phyloP scores from a whole-genome alignment of 306 rosid genomes.

The Glycine tomentella region DNA sequence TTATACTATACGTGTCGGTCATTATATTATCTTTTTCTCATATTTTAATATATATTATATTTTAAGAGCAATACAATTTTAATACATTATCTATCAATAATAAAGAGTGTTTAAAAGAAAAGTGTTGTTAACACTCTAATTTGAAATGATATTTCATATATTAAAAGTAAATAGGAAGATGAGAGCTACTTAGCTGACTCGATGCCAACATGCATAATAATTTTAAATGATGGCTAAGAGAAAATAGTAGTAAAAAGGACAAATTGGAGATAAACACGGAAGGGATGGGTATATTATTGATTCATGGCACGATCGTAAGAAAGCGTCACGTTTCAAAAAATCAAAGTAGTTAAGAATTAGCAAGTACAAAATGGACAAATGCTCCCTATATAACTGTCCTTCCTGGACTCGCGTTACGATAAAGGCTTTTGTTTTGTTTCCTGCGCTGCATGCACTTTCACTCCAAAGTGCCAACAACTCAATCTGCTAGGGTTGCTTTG shows the following conservation, averaged over 20 bases:
- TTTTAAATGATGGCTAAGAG: no score
- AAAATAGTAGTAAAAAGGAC: not conserved
- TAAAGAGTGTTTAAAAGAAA: no score
- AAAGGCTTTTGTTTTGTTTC: not conserved
- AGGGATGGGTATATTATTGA: not conserved
- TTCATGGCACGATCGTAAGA: not conserved
- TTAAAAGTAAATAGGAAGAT: no score
- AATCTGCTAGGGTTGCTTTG: not conserved
- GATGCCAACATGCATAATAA: constrained; percentile 11
- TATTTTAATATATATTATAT: no score
- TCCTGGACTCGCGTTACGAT: not conserved
- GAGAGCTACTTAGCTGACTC: constrained; percentile 6
- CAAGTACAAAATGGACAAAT: not conserved
- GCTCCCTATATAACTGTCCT: not conserved
- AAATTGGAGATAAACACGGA: constrained; percentile 11
- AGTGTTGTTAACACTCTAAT: no score
- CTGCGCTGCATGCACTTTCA: constrained; percentile 23
- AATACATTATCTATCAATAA: no score
- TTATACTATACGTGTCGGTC: no score
- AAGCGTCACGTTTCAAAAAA: not conserved
- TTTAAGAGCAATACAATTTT: no score
- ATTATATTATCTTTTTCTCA: no score
- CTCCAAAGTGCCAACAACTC: not conserved
- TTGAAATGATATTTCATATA: no score
- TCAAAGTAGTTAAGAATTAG: not conserved